Conservation (phyloP, 129 eudicot genomes). For the Cynara cardunculus region DNA sequence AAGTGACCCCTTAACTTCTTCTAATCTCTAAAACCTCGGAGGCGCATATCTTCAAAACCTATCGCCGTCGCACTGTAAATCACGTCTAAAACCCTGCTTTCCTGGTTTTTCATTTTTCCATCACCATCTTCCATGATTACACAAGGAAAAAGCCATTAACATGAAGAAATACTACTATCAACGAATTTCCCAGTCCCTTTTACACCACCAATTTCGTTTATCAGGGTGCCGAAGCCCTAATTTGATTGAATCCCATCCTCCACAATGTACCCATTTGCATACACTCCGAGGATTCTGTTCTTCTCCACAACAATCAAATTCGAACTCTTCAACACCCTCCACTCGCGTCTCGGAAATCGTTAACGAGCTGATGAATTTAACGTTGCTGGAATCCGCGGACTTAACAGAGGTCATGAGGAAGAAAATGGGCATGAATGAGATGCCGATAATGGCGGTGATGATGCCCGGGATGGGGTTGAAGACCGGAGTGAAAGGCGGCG, state of each 20-base stretch:
- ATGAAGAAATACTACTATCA: slow-evolving; percentile 27
- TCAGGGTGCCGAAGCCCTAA: slow-evolving; percentile 15
- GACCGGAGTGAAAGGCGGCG: slow-evolving; percentile 32
- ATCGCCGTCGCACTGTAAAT: slow-evolving; percentile 24
- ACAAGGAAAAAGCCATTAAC: slow-evolving; percentile 13
- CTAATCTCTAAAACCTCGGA: slow-evolving; percentile 19
- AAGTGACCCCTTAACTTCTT: background rate
- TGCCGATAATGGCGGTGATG: slow-evolving; percentile 81
- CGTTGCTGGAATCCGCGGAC: slow-evolving; percentile 66
- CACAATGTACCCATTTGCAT: slow-evolving; percentile 9
- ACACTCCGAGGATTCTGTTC: slow-evolving; percentile 35
- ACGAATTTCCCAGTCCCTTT: slow-evolving; percentile 20
- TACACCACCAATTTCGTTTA: background rate
- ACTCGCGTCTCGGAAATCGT: slow-evolving; percentile 57
- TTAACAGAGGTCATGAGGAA: slow-evolving; percentile 57
- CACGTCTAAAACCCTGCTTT: slow-evolving; percentile 24
- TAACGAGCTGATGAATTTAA: slow-evolving; percentile 53
- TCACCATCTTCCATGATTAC: slow-evolving; percentile 26
- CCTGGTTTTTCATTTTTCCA: slow-evolving; percentile 2
- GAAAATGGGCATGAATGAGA: slow-evolving; percentile 55
- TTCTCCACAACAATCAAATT: slow-evolving; percentile 36
- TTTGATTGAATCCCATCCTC: slow-evolving; percentile 17
- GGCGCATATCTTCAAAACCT: slow-evolving; percentile 15
- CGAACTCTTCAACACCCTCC: slow-evolving; percentile 37
- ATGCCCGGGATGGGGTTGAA: slow-evolving; percentile 86